phyloP scores from a whole-genome alignment of 2,329 filamentous ascomycete species.

The Aspergillus sp. region DNA sequence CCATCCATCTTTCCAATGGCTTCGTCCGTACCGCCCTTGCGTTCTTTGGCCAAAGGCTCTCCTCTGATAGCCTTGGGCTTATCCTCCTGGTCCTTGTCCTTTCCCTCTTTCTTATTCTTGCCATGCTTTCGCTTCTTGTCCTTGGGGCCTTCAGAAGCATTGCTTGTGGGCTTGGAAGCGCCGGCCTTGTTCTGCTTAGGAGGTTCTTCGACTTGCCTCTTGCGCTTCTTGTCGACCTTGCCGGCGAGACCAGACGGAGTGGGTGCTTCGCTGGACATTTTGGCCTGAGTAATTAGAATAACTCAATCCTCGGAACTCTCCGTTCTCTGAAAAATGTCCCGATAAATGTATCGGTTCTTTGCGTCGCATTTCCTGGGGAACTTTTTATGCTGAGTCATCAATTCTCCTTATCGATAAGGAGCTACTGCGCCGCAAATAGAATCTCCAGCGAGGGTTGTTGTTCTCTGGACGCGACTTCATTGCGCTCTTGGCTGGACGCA shows the following conservation, averaged over 20 bases:
- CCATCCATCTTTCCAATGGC: slow-evolving; percentile 83
- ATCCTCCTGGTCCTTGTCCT: slow-evolving; percentile 22
- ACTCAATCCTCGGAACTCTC: neutral
- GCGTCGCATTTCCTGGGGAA: slow-evolving; percentile 1
- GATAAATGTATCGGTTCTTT: neutral
- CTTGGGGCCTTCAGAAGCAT: slow-evolving; percentile 32
- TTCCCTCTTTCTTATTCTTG: slow-evolving; percentile 31
- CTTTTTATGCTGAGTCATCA: slow-evolving; percentile 26
- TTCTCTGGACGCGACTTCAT: slow-evolving; percentile 4
- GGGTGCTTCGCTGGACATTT: slow-evolving; percentile 26
- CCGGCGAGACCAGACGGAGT: slow-evolving; percentile 34
- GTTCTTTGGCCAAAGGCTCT: slow-evolving; percentile 51
- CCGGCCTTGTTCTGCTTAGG: slow-evolving; percentile 33
- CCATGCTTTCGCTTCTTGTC: slow-evolving; percentile 38
- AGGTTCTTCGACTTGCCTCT: slow-evolving; percentile 41
- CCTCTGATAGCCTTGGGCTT: slow-evolving; percentile 30
- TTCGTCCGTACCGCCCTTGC: slow-evolving; percentile 76
- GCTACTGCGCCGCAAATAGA: neutral
- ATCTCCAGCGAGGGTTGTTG: neutral
- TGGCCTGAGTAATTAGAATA: neutral
- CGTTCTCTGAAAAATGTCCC: slow-evolving; percentile 8
- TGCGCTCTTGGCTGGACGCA: neutral
- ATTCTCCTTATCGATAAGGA: slow-evolving; percentile 24
- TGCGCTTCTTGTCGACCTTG: slow-evolving; percentile 47
- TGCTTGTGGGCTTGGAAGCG: slow-evolving; percentile 24